Evolutionary conservation across 192 early-diverging fungal species (phyloP).

Genomic region (Coemansia sp.): DNA sequence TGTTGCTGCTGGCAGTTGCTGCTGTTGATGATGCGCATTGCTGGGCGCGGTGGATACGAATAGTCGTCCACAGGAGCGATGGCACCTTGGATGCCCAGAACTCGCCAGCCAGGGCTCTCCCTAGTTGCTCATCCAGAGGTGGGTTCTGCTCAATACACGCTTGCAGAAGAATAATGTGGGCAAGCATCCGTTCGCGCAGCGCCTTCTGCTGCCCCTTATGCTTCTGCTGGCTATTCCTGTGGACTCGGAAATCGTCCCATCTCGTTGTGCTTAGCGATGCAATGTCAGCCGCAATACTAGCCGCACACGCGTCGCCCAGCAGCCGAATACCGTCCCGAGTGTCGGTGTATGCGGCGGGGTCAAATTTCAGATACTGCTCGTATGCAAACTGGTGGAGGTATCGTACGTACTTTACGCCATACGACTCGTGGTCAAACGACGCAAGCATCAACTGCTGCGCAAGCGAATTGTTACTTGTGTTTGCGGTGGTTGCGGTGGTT

Average conservation of each 20-base stretch:
- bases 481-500: not conserved
- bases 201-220: slow-evolving; percentile 13
- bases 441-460: slow-evolving; percentile 4
- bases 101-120: slow-evolving; percentile 11
- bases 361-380: slow-evolving; percentile 10
- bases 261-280: not conserved
- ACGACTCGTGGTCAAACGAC: slow-evolving; percentile 29
- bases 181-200: slow-evolving; percentile 33
- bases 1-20: not conserved
- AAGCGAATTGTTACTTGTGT: not conserved
- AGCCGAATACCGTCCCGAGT: not conserved
- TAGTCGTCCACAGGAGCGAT: slow-evolving; percentile 15
- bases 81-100: slow-evolving; percentile 31
- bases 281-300: slow-evolving; percentile 4
- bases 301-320: slow-evolving; percentile 7
- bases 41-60: slow-evolving; percentile 6
- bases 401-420: slow-evolving; percentile 38
- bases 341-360: not conserved
- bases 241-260: not conserved
- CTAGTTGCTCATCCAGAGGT: slow-evolving; percentile 3
- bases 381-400: slow-evolving; percentile 25
- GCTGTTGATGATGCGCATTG: not conserved
- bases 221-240: not conserved
- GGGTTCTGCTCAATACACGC: slow-evolving; percentile 17
- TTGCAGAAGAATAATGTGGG: slow-evolving; percentile 34